phyloP scores from a whole-genome alignment of 2,329 filamentous ascomycete genomes.

The Colletotrichum tanaceti region DNA sequence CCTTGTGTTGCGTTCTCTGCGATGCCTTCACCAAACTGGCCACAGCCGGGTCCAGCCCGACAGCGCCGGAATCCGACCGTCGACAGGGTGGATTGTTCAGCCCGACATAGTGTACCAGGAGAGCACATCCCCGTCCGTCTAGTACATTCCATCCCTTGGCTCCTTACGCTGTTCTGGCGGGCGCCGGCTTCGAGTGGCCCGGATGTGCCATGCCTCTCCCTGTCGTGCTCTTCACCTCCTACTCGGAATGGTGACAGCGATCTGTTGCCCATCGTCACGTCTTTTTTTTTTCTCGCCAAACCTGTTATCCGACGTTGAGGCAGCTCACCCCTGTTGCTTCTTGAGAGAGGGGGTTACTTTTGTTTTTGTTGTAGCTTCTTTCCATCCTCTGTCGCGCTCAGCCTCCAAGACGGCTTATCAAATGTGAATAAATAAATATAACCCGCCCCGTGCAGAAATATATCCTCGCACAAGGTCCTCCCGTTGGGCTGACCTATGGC shows the following conservation, averaged over 20 bases:
- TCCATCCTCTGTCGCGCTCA: background rate
- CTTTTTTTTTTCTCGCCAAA: conserved; percentile 3
- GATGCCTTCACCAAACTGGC: conserved; percentile 25
- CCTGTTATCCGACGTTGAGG: conserved; percentile 19
- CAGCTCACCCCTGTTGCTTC: conserved; percentile 12
- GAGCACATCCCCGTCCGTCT: conserved; percentile 23
- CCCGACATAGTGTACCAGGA: conserved; percentile 16
- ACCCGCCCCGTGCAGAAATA: too few relatives aligned
- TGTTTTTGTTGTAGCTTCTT: background rate
- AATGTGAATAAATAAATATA: too few relatives aligned
- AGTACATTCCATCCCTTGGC: conserved; percentile 34
- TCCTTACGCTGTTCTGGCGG: conserved; percentile 22
- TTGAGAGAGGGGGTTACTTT: too few relatives aligned
- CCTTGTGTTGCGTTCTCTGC: conserved; percentile 29
- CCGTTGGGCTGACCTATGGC: conserved; percentile 12
- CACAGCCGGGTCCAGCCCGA: conserved; percentile 24
- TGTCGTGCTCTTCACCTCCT: conserved; percentile 36
- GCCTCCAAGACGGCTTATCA: conserved; percentile 11
- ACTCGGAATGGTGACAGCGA: conserved; percentile 28
- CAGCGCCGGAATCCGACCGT: conserved; percentile 18
- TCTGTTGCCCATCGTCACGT: conserved; percentile 31
- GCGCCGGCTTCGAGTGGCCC: conserved; percentile 27
- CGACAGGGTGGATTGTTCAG: conserved; percentile 8
- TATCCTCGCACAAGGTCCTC: conserved; percentile 5
- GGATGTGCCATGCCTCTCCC: conserved; percentile 29